These are phyloP conservation scores for Chondrostereum purpureum DNA, from an alignment of 1,284 basidiomycete genomes.

Conservation along the genomic window DNA sequence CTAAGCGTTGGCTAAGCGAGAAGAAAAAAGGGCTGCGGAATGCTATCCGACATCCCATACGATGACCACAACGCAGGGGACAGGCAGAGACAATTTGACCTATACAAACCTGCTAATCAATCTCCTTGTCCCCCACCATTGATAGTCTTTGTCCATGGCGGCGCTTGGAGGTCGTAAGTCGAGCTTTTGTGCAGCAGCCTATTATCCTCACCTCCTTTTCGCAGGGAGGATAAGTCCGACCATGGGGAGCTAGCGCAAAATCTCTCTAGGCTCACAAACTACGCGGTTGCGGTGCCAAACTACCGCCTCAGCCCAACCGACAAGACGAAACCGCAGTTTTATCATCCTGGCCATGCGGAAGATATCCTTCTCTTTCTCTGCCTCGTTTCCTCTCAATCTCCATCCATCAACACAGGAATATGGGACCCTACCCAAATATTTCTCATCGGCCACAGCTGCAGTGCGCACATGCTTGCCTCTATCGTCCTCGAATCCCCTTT, in stretches of 20 bases:
- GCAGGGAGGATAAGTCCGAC: conserved; percentile 38
- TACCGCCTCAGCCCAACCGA: conserved; percentile 57
- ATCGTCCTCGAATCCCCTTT: conserved; percentile 56
- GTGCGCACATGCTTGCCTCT: conserved; percentile 71
- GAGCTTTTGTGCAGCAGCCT: conserved; percentile 4
- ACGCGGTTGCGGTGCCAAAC: conserved; percentile 63
- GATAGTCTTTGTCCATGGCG: conserved; percentile 68
- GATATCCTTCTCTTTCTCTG: conserved; percentile 58
- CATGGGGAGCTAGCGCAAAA: conserved; percentile 45
- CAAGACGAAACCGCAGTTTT: conserved; percentile 30
- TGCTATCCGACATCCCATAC: background rate
- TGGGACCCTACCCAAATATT: conserved; percentile 42
- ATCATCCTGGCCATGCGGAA: conserved; percentile 65
- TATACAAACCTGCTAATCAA: conserved; percentile 32
- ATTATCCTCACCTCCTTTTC: conserved; percentile 1
- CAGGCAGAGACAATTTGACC: conserved; percentile 39
- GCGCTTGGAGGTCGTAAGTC: conserved; percentile 70
- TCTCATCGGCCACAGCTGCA: conserved; percentile 72
- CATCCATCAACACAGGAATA: too few species aligned
- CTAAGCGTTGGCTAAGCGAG: too few species aligned
- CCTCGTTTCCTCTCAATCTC: too few species aligned
- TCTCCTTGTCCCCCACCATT: conserved; percentile 21
- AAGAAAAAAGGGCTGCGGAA: background rate
- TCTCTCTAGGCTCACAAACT: conserved; percentile 42
- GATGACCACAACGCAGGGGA: conserved; percentile 13